Base-by-base conservation (phyloP, 169 alveolate genomes). In the Plasmodium yoelii region DNA sequence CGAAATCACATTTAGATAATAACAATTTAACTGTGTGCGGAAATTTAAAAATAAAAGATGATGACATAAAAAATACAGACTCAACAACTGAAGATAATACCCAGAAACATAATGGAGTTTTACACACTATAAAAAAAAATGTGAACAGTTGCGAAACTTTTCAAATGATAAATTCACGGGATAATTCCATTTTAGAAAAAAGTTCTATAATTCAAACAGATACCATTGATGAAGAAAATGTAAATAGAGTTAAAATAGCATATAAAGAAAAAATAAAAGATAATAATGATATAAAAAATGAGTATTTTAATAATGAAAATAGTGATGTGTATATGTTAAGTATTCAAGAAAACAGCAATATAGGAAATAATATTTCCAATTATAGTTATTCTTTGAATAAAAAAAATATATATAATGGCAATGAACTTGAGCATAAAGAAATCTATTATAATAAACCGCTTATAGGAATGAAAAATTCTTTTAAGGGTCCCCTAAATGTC, bases 381-480 rank as follows among this genome's bases (percentile, higher is more conserved):
- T 73, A 70, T 13, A 49, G 42, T 26, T 59, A 73, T 51, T 73
- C 87, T 7, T 73, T 57, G 39, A 73, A 73, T 18, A 64, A 42
- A 49, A 73, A 59, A 63, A 71, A 49, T 24, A 39, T 12, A 8
- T 47, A 39, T 44, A 49, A 6, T 44, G 47, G 28, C 12, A 26
- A n/a, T 39, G 18, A 8, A 19, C 28, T 10, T 39, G 68, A 73
- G 65, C 42, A 44, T 39, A 44, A 67, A 19, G 22, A 1, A 15
- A 15, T 2, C 9, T 12, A 49, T 24, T 8, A 59, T 44, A 22
- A 6, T 12, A 13, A 10, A 22, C 5, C 63, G 19, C 39, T 13
- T 57, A 51, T 28, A 47, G 55, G 59, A 34, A 64, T 5, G 26
- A 26, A 57, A 57, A 24, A 47, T 10, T 8, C 19, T 56, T 59